Evolutionary conservation across 106 monocot species (phyloP).

Genomic region (Triglochin maritima): DNA sequence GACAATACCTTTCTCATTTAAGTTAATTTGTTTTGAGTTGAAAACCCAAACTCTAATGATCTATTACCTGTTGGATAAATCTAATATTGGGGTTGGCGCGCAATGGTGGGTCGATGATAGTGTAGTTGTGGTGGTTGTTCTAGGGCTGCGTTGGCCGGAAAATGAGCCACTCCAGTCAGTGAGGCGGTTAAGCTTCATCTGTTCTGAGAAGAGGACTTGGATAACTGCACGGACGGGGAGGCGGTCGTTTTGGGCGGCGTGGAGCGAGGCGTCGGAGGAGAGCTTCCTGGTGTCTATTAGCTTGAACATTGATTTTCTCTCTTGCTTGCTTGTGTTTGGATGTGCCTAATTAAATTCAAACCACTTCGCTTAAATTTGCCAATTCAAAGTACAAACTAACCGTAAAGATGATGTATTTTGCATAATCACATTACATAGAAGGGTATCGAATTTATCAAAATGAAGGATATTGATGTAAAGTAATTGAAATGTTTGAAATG

Average conservation of each 20-base stretch:
- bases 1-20: too few species aligned
- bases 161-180: constrained; percentile 48
- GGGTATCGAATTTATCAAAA: too few species aligned
- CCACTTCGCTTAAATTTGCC: neutral
- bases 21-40: constrained; percentile 9
- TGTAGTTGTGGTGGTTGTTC: neutral
- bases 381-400: neutral
- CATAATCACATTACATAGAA: too few species aligned
- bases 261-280: constrained; percentile 50
- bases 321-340: constrained; percentile 42
- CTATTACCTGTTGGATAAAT: too few species aligned
- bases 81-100: too few species aligned
- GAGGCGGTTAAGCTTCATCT: constrained; percentile 36
- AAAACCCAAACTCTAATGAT: neutral
- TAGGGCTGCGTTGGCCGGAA: constrained; percentile 40
- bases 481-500: too few species aligned
- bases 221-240: constrained; percentile 62
- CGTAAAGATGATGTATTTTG: too few species aligned
- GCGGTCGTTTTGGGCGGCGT: constrained; percentile 78
- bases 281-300: constrained; percentile 72
- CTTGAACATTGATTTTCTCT: constrained; percentile 47
- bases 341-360: constrained; percentile 39
- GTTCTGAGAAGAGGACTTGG: constrained; percentile 66
- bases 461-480: too few species aligned
- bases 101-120: neutral